phyloP scores from a whole-genome alignment of 23 red algal species.

The Agarophyton chilense region DNA sequence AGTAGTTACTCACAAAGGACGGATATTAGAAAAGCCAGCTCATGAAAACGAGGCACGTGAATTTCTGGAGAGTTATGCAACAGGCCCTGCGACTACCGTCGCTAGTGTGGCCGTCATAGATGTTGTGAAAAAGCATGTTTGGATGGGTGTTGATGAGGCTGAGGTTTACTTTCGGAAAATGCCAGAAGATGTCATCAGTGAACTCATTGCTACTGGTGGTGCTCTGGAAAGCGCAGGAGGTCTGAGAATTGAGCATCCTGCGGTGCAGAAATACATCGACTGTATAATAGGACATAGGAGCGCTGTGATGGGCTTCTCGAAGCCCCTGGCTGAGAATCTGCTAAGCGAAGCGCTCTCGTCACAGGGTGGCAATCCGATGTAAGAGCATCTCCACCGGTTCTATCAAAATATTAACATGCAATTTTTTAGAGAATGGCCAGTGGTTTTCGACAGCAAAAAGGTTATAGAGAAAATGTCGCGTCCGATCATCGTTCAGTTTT shows the following conservation, averaged over 20 bases:
- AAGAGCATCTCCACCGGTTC: neutral
- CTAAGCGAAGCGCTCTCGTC: neutral
- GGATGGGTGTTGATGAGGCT: conserved; percentile 73
- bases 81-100: conserved; percentile 83
- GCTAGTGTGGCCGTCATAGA: conserved; percentile 74
- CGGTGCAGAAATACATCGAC: conserved; percentile 56
- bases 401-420: no score
- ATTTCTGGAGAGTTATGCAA: conserved; percentile 72
- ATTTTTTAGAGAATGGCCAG: no score
- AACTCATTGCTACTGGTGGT: conserved; percentile 62
- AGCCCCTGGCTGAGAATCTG: conserved; percentile 16
- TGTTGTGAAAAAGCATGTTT: conserved; percentile 39
- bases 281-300: conserved; percentile 64
- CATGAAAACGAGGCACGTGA: conserved; percentile 62
- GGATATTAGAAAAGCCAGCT: conserved; percentile 78
- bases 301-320: conserved; percentile 81
- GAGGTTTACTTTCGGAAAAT: conserved; percentile 93
- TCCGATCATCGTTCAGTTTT: no score
- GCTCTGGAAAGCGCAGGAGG: conserved; percentile 78
- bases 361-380: conserved; percentile 4
- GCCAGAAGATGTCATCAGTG: conserved; percentile 75
- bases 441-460: no score
- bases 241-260: conserved; percentile 82
- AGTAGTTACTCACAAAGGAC: conserved; percentile 76
- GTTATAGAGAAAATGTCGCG: no score